Conservation (phyloP, 768 basidiomycete genomes). For the Lactarius tabidus region DNA sequence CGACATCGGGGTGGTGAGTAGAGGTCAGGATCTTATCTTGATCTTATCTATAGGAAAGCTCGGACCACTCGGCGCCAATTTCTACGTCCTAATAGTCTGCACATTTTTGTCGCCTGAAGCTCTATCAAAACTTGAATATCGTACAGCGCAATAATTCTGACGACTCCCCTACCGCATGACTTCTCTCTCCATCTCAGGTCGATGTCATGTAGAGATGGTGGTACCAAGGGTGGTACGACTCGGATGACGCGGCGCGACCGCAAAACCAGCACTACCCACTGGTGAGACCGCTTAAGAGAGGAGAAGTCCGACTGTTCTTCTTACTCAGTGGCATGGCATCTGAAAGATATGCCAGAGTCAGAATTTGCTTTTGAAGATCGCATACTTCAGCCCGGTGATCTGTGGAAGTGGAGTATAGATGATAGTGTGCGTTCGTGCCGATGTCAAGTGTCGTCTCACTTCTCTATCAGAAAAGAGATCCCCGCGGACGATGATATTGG, state of each 20-base stretch:
- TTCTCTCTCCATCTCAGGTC: conserved; percentile 4
- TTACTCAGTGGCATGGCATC: conserved; percentile 43
- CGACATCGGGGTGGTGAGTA: neutral
- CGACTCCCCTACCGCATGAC: conserved; percentile 31
- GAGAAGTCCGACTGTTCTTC: conserved; percentile 82
- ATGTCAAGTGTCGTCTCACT: conserved; percentile 60
- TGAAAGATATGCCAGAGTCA: conserved; percentile 71
- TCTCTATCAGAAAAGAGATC: too few species aligned
- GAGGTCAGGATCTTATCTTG: conserved; percentile 2
- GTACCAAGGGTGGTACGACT: conserved; percentile 90
- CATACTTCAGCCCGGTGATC: conserved; percentile 70
- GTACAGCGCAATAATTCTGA: conserved; percentile 34
- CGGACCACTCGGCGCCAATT: conserved; percentile 27
- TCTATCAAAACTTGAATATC: conserved; percentile 41
- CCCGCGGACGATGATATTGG: conserved; percentile 64
- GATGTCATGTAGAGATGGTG: conserved; percentile 55
- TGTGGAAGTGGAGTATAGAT: conserved; percentile 74
- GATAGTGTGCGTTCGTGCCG: conserved; percentile 63
- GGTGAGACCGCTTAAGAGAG: conserved; percentile 66
- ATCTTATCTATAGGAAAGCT: conserved; percentile 12
- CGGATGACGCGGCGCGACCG: conserved; percentile 58
- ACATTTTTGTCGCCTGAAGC: conserved; percentile 28
- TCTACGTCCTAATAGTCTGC: neutral
- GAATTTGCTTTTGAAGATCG: conserved; percentile 72
- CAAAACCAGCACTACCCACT: conserved; percentile 57